Conservation (phyloP, 148 eudicot species). For the Drosera capensis region DNA sequence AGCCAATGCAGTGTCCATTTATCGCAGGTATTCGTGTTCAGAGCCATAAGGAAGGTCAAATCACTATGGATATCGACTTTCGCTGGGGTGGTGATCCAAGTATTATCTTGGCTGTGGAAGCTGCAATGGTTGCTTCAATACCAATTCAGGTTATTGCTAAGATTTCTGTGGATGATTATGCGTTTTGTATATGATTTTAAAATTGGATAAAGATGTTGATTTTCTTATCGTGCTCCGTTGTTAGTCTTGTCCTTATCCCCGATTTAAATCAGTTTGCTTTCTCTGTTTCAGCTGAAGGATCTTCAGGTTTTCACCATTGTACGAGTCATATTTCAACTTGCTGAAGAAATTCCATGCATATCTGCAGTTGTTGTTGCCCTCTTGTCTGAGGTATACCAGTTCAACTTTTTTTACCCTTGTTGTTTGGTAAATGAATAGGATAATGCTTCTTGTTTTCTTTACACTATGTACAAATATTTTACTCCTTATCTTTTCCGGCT, state of each 20-base stretch:
- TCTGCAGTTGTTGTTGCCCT: slow-evolving; percentile 96
- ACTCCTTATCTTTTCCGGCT: too few relatives aligned
- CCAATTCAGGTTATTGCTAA: slow-evolving; percentile 66
- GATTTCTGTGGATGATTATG: not conserved
- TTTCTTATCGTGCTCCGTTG: not conserved
- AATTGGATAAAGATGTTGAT: not conserved
- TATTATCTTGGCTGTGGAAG: slow-evolving; percentile 68
- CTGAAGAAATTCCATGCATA: slow-evolving; percentile 95
- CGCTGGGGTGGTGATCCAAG: slow-evolving; percentile 97
- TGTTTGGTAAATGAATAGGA: too few relatives aligned
- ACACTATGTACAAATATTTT: too few relatives aligned
- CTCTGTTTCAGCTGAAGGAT: slow-evolving; percentile 62
- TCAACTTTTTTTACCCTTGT: too few relatives aligned
- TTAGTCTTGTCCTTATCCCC: not conserved
- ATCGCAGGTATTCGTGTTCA: slow-evolving; percentile 90
- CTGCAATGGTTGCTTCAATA: slow-evolving; percentile 77
- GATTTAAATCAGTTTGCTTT: slow-evolving; percentile 1
- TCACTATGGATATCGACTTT: slow-evolving; percentile 89
- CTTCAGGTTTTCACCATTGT: slow-evolving; percentile 90
- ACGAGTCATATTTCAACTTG: slow-evolving; percentile 87
- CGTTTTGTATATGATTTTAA: not conserved
- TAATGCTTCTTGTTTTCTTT: too few relatives aligned
- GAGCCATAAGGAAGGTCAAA: slow-evolving; percentile 79
- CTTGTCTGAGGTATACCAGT: slow-evolving; percentile 72
- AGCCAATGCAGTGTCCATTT: too few relatives aligned